A percentile compares a stretch with the other conserved stretches of the same genome.
Evolutionary conservation across 345 rosid genomes (phyloP).

Genomic region (Xanthoceras sorbifolium): DNA sequence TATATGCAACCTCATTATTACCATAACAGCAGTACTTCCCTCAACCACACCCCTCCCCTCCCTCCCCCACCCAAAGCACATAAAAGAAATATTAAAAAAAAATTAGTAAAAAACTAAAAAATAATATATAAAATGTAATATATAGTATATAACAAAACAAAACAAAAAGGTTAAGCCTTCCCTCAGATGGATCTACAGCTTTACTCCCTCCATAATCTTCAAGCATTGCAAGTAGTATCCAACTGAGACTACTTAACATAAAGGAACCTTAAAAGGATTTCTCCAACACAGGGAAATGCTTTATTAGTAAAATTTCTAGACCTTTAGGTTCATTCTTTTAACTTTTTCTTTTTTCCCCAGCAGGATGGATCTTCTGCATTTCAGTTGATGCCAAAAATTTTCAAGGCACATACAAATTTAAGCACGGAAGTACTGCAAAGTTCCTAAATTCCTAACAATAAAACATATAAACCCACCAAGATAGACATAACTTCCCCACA

Average conservation of each 20-base stretch:
- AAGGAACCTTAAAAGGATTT: background rate
- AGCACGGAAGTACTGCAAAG: background rate
- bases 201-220: background rate
- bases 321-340: background rate
- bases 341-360: background rate
- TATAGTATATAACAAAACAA: background rate
- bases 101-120: too few species aligned
- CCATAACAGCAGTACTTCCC: background rate
- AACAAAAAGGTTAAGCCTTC: background rate
- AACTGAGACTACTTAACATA: background rate
- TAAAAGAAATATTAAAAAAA: background rate
- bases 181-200: background rate
- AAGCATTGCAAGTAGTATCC: background rate
- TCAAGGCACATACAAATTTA: background rate
- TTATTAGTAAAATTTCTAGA: background rate
- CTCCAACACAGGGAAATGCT: background rate
- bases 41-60: background rate
- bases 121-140: too few species aligned
- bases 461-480: background rate
- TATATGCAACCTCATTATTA: background rate
- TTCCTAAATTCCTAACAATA: background rate
- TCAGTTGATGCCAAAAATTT: background rate
- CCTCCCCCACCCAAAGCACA: background rate
- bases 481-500: background rate
- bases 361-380: background rate